Base-by-base conservation (phyloP, 306 rosid genomes). In the Cicer judaicum region DNA sequence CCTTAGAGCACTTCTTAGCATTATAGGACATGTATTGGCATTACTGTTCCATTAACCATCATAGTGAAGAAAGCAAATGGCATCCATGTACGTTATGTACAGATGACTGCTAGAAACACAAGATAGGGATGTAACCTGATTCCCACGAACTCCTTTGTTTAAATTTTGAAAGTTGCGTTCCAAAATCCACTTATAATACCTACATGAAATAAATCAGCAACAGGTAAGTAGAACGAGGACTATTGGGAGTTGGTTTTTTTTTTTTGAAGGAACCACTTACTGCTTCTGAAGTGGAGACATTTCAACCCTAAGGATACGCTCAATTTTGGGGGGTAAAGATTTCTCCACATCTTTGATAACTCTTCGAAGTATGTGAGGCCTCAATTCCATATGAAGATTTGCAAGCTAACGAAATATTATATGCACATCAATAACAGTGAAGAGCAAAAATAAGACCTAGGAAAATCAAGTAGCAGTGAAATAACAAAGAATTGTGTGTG, bases 201-300 rank as follows among this genome's bases (percentile, higher is more conserved):
- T 95, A 81, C 49, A 81, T 13, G 62, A 66, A 78, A 12, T 52
- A 19, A 82, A 79, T 61, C 56, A 78, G 49, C 41, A 70, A 56
- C 64, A 70, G 39, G 24, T 10, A 79, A 46, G 49, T 44, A 61
- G 39, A 81, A 68, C 34, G 70, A 80, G 69, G 79, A 83, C 42
- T 18, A 47, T 67, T 15, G 44, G 47, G 52, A 77, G 38, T 46
- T 6, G 61, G 19, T 53, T 49, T 49, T 41, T 15, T 62, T 8
- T 13, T 68, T 68, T 36, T 57, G n/a, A 7, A 60, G 36, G 24
- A 59, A 54, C 48, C 52, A 77, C 97, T 76, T 80, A 95, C 99
- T 92, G 99, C 82, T 95, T 95, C 86, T 95, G 99, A 80, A 95
- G 97, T 18, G 98, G 99, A 76, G 99, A 95, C 99, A 95, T 95